A percentile compares a stretch with the other conserved stretches of the same genome.
Conservation (phyloP, 2,329 filamentous ascomycete genomes). For the Diaporthe velutina region DNA sequence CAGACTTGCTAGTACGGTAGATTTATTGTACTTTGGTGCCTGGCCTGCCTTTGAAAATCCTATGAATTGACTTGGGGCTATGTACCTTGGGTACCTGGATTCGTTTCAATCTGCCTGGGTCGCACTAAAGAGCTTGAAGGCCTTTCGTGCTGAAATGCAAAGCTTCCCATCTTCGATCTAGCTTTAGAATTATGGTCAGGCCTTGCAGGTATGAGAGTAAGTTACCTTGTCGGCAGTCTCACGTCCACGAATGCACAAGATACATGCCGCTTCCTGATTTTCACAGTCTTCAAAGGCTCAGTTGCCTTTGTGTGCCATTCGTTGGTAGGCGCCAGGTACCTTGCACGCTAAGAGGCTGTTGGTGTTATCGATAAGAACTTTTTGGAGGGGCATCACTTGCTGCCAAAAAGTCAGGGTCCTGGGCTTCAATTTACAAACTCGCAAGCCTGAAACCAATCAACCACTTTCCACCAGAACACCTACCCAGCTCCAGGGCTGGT, state of each 20-base stretch:
- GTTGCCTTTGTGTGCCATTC: background rate
- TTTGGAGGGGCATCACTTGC: conserved; percentile 26
- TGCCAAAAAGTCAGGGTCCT: conserved; percentile 30
- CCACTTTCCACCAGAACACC: background rate
- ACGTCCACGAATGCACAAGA: background rate
- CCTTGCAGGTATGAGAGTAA: background rate
- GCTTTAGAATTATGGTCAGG: background rate
- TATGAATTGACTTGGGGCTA: too few relatives aligned
- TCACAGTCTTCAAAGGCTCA: background rate
- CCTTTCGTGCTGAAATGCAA: background rate
- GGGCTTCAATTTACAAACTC: background rate
- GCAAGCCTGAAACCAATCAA: background rate
- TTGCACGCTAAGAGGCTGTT: background rate
- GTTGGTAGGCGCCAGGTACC: background rate
- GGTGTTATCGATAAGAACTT: conserved; percentile 36
- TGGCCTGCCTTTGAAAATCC: background rate
- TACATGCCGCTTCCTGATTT: background rate
- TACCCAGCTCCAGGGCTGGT: conserved; percentile 17
- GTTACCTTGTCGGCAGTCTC: background rate
- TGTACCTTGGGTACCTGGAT: background rate
- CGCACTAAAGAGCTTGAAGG: background rate
- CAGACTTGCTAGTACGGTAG: background rate
- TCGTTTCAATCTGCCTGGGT: background rate
- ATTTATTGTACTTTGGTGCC: background rate
- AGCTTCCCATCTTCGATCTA: background rate